Base-by-base conservation (phyloP, 257 asterid species). In the Nicotiana obtusifolia region DNA sequence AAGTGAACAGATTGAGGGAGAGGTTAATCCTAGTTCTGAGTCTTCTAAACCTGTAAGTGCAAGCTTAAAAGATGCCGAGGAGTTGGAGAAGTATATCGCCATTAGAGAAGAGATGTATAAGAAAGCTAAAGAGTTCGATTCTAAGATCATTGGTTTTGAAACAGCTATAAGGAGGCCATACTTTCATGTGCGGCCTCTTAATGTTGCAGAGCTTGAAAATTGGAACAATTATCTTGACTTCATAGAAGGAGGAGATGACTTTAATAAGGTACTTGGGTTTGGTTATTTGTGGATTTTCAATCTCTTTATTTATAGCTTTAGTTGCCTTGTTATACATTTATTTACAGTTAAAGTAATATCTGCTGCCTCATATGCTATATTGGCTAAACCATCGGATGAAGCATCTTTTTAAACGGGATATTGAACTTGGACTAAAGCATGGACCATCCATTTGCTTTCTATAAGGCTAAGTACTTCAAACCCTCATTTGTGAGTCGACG, bases 341-440 rank as follows among this genome's bases (percentile, higher is more conserved):
- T 93, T 90, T 89, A 93, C 97, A 93, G 98, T 96, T 92, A 92
- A 75, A 94, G 91, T 93, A 93, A 90, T 91, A 89, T 91, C 94
- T 94, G 97, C 97, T 83, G 90, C 96, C 89, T 90, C 92, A 85
- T 95, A 83, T 92, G 97, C 92, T 90, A 89, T 93, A 89, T 96
- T 94, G 97, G 98, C 96, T 92, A 91, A 91, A 88, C 89, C 92
- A 88, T 95, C 90, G 96, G 97, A 93, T 83, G 99, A 94, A 92
- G 98, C 95, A 87, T 90, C 98, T 93, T 90, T 88, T 88, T 88
- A 88, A 91, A 96, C 89, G 91, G 95, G 97, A 85, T 91, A 91
- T 90, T 96, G 99, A 94, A 93, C 99, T 91, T 91, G 98, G 97
- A 85, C 96, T 91, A 91, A 92, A 87, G 98, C 99, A 90, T 90